A percentile compares a stretch with the other conserved stretches of the same genome.
phyloP scores from a whole-genome alignment of 2,329 filamentous ascomycete genomes.

The Volutella citrinella region DNA sequence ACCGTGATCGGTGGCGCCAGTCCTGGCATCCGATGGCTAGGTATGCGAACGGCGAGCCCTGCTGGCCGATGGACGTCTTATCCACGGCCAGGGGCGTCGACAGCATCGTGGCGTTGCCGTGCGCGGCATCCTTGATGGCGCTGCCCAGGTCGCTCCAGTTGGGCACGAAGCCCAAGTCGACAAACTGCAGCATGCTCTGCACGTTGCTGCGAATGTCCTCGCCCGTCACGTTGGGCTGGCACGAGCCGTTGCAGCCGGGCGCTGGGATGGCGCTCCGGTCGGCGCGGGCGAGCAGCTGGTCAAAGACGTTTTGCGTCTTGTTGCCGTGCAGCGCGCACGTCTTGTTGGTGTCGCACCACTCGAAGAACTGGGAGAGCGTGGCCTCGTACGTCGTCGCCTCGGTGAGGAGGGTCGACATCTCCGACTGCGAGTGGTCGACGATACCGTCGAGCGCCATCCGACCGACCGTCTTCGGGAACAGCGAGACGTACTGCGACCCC shows the following conservation, averaged over 20 bases:
- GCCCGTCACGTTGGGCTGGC: slow-evolving; percentile 17
- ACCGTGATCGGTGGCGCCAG: slow-evolving; percentile 15
- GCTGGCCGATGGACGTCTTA: not conserved
- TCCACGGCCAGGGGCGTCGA: slow-evolving; percentile 8
- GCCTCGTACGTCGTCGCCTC: slow-evolving; percentile 1
- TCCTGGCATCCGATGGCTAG: slow-evolving; percentile 23
- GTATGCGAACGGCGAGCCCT: slow-evolving; percentile 8
- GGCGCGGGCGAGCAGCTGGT: slow-evolving; percentile 12
- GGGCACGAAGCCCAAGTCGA: slow-evolving; percentile 3
- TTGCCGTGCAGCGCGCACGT: slow-evolving; percentile 20
- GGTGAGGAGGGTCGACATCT: not conserved
- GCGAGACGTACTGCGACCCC: slow-evolving; percentile 30
- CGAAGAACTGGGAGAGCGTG: not conserved
- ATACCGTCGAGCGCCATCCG: slow-evolving; percentile 8
- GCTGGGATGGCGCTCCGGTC: slow-evolving; percentile 11
- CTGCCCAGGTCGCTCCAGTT: slow-evolving; percentile 16
- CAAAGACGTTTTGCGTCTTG: slow-evolving; percentile 13
- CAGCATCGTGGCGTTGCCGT: slow-evolving; percentile 18
- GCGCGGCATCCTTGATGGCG: slow-evolving; percentile 12
- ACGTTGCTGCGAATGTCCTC: slow-evolving; percentile 19
- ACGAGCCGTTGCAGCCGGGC: slow-evolving; percentile 7
- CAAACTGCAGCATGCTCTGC: slow-evolving; percentile 13
- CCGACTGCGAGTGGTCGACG: not conserved
- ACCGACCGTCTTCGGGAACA: slow-evolving; percentile 25
- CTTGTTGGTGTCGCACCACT: slow-evolving; percentile 11